These are phyloP conservation scores for Biscogniauxia sp. DNA, from an alignment of 2,329 filamentous ascomycete genomes.

Conservation along the genomic window DNA sequence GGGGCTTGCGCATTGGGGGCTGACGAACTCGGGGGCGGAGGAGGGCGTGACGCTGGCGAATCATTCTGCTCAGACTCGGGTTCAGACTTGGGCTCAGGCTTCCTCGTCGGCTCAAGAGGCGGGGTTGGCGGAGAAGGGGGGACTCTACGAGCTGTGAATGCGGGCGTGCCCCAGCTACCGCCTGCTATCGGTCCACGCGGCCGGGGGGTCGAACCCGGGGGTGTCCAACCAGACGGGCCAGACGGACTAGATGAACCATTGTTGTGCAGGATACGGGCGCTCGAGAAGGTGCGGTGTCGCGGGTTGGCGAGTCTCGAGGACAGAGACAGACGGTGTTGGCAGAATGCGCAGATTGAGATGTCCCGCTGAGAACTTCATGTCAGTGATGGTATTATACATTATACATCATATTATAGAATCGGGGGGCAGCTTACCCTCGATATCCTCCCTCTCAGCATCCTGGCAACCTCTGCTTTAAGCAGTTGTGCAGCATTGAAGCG, in stretches of 20 bases:
- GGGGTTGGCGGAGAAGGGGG: background rate
- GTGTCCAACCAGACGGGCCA: background rate
- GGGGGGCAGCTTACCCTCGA: constrained; percentile 20
- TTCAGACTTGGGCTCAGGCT: too few relatives aligned
- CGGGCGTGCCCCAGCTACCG: constrained; percentile 17
- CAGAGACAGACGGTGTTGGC: constrained; percentile 27
- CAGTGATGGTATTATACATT: too few relatives aligned
- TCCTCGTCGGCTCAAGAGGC: background rate
- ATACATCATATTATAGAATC: background rate
- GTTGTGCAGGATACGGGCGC: constrained; percentile 9
- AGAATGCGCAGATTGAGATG: constrained; percentile 31
- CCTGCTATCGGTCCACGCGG: background rate
- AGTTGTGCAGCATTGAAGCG: background rate
- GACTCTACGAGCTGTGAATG: background rate
- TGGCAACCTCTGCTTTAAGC: constrained; percentile 7
- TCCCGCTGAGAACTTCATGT: constrained; percentile 22
- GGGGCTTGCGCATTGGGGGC: too few relatives aligned
- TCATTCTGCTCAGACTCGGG: too few relatives aligned
- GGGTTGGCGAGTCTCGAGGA: constrained; percentile 15
- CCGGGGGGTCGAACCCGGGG: background rate
- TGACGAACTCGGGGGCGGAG: too few relatives aligned
- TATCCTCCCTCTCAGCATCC: constrained; percentile 32
- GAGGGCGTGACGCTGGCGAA: too few relatives aligned
- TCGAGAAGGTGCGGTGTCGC: constrained; percentile 19
- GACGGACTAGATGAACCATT: background rate